Evolutionary conservation across 768 basidiomycete genomes (phyloP).

Genomic region (Ephemerocybe angulata): DNA sequence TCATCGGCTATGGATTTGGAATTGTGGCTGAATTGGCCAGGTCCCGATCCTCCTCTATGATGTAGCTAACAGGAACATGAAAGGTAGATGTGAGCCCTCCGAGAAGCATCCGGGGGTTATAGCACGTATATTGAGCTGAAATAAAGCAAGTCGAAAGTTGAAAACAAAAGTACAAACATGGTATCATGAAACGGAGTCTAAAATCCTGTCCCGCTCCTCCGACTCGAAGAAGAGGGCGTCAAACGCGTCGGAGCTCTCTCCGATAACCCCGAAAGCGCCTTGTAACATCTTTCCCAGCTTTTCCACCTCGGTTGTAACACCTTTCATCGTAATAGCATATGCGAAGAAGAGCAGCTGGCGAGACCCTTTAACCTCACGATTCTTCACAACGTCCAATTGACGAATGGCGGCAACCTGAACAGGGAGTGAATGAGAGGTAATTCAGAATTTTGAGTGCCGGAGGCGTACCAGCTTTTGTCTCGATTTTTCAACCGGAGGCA

Average conservation of each 20-base stretch:
- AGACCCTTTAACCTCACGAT: constrained; percentile 75
- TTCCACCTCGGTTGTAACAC: constrained; percentile 87
- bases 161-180: background rate
- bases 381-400: constrained; percentile 82
- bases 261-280: constrained; percentile 89
- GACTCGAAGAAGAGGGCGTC: constrained; percentile 63
- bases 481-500: constrained; percentile 88
- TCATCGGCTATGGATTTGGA: no score
- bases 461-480: constrained; percentile 67
- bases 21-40: no score
- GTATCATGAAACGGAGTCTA: constrained; percentile 20
- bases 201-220: constrained; percentile 18
- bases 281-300: constrained; percentile 77
- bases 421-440: background rate
- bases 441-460: background rate
- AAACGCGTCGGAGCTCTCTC: constrained; percentile 76
- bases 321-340: constrained; percentile 91
- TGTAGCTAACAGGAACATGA: no score
- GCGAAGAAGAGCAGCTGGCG: constrained; percentile 90
- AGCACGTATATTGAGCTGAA: background rate
- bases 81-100: no score
- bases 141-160: background rate
- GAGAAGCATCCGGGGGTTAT: no score
- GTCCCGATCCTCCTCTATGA: no score
- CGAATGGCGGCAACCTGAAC: constrained; percentile 77